Base-by-base conservation (phyloP, 306 rosid species). In the Crotalaria pallida region DNA sequence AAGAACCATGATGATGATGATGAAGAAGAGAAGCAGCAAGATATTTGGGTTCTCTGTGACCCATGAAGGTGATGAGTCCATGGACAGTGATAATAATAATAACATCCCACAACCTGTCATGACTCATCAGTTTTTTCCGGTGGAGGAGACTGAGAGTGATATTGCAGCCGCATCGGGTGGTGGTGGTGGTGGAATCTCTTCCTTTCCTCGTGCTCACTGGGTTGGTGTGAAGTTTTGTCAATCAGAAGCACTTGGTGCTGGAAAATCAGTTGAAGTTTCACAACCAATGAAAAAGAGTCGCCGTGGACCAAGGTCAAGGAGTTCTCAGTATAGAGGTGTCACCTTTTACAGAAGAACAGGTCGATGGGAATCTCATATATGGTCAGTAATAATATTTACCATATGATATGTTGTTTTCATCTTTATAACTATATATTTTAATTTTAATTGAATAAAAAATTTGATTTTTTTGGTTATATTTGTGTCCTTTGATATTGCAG, bases 301-400 rank as follows among this genome's bases (percentile, higher is more conserved):
- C 18, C 81, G 99, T 18, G 99, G 99, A 21, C 99, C 99, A 2
- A 66, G 97, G 91, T 95, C 99, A 1, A 81, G 96, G 19, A 95
- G 99, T 73, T 95, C 99, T 0, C 99, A 95, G 86, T 95, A 91
- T 67, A 84, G 99, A 8, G 99, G 99, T 1, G 99, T 95, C 13
- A 95, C 99, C 47, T 95, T 95, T 83, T 95, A 95, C 96, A 81
- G 99, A 85, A 81, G 99, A 72, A 95, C 99, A 0, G 97, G 99
- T 76, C 96, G 99, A 41, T 95, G 99, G 99, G 99, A 95, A 64
- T 95, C 99, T 21, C 99, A 95, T 73, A 95, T 95, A 51, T 95
- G 99, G 99, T 95, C 7, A 70, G 85, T 81, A 70, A n/a, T n/a
- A n/a, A n/a, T n/a, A n/a, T n/a, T n/a, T n/a, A n/a, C n/a, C n/a